Evolutionary conservation across 2,329 filamentous ascomycete genomes (phyloP).

Genomic region (Ophiocordyceps polyrhachis-furcata): DNA sequence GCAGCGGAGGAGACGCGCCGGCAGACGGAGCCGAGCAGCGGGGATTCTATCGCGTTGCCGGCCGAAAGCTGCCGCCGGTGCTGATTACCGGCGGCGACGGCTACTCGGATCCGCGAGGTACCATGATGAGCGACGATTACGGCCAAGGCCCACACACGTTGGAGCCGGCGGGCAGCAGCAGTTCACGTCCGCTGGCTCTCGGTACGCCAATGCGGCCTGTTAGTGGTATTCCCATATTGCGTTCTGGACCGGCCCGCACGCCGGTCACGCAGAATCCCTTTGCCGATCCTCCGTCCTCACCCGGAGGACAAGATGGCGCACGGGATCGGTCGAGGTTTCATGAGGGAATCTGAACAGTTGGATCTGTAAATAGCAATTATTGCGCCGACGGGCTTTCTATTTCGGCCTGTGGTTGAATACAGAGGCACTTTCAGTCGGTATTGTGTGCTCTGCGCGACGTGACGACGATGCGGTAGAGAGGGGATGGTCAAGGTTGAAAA

Average conservation of each 20-base stretch:
- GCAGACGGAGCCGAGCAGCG: slow-evolving; percentile 23
- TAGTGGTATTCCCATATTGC: slow-evolving; percentile 40
- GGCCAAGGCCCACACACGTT: slow-evolving; percentile 34
- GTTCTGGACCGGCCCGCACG: slow-evolving; percentile 46
- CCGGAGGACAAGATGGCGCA: slow-evolving; percentile 13
- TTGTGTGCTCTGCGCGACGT: too few relatives aligned
- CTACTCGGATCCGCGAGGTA: slow-evolving; percentile 31
- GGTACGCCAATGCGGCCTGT: slow-evolving; percentile 40
- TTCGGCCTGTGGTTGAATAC: too few relatives aligned
- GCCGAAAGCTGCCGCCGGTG: slow-evolving; percentile 44
- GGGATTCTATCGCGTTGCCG: slow-evolving; percentile 47
- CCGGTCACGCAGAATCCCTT: slow-evolving; percentile 39
- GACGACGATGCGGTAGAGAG: too few relatives aligned
- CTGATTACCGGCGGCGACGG: slow-evolving; percentile 44
- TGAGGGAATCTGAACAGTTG: slow-evolving; percentile 17
- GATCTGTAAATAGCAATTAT: neutral
- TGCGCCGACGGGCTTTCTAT: neutral
- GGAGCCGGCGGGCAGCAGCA: slow-evolving; percentile 13
- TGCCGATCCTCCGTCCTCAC: slow-evolving; percentile 11
- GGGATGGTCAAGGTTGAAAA: too few relatives aligned
- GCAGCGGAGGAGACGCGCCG: slow-evolving; percentile 15
- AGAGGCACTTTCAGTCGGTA: too few relatives aligned
- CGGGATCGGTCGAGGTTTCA: slow-evolving; percentile 20
- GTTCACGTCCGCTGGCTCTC: slow-evolving; percentile 26
- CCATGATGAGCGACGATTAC: slow-evolving; percentile 28